These are phyloP conservation scores for Linnemannia elongata DNA, from an alignment of 192 early-diverging fungal genomes.

Conservation along the genomic window DNA sequence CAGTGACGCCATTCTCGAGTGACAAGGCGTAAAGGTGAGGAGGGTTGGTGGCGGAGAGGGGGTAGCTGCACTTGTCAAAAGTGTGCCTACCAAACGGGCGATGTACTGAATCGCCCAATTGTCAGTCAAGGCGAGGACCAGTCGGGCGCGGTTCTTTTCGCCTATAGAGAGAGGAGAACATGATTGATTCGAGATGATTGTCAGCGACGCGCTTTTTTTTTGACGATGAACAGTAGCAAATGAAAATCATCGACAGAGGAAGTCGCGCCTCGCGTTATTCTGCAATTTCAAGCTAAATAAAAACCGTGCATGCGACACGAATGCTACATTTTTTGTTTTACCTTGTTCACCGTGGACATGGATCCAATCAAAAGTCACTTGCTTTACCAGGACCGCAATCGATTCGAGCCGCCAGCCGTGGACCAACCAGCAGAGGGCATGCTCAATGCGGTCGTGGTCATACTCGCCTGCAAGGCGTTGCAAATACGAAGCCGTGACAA, in stretches of 20 bases:
- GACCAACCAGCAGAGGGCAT: constrained; percentile 82
- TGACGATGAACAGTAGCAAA: background rate
- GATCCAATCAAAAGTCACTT: constrained; percentile 79
- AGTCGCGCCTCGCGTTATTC: no score
- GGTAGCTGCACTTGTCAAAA: constrained; percentile 58
- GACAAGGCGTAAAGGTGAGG: constrained; percentile 67
- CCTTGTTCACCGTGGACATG: constrained; percentile 61
- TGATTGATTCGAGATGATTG: background rate
- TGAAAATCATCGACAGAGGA: background rate
- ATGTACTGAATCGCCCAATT: constrained; percentile 69
- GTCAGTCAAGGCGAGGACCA: constrained; percentile 62
- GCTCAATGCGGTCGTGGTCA: constrained; percentile 78
- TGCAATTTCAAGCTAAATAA: background rate
- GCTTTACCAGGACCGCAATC: constrained; percentile 75
- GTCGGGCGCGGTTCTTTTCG: constrained; percentile 61
- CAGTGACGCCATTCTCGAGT: constrained; percentile 73
- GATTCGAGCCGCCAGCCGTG: constrained; percentile 81
- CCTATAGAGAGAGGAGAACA: constrained; percentile 33
- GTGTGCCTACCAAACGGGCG: constrained; percentile 60
- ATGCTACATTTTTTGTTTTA: constrained; percentile 19
- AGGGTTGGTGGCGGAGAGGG: constrained; percentile 48
- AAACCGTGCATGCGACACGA: background rate
- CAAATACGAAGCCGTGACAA: constrained; percentile 76
- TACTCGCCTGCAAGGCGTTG: constrained; percentile 84
- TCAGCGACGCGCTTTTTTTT: background rate